A percentile compares a stretch with the other conserved stretches of the same genome.
phyloP scores from a whole-genome alignment of 805 yeast genomes.

The Wickerhamiella australiensis region DNA sequence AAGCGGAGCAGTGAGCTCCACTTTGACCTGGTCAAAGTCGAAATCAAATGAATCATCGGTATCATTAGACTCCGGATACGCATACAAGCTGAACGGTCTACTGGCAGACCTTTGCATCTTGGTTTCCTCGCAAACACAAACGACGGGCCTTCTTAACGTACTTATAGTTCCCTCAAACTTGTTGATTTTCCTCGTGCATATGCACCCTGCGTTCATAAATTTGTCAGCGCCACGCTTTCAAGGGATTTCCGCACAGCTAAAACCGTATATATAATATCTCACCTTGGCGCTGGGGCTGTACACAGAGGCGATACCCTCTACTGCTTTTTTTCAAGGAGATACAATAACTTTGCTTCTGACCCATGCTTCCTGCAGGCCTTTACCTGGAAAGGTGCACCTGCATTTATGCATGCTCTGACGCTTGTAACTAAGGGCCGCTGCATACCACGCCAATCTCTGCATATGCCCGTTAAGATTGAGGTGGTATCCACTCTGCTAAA shows the following conservation, averaged over 20 bases:
- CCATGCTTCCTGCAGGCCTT: neutral
- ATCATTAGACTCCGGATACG: neutral
- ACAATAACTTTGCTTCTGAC: neutral
- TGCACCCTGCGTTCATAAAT: slow-evolving; percentile 7
- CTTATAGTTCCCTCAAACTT: neutral
- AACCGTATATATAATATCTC: too few species aligned
- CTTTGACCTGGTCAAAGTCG: neutral
- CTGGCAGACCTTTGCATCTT: neutral
- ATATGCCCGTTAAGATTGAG: too few species aligned
- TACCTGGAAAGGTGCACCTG: neutral
- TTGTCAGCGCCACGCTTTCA: slow-evolving; percentile 1
- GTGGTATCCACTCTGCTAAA: too few species aligned
- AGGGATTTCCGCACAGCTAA: too few species aligned
- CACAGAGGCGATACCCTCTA: too few species aligned
- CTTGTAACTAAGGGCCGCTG: neutral
- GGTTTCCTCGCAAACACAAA: neutral
- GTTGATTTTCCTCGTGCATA: neutral
- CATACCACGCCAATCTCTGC: neutral
- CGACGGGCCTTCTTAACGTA: neutral
- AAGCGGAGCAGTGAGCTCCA: neutral
- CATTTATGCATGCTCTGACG: neutral
- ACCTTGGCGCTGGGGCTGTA: too few species aligned
- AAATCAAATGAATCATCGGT: slow-evolving; percentile 5
- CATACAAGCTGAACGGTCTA: neutral
- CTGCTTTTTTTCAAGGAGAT: too few species aligned